phyloP scores from a whole-genome alignment of 345 rosid species.

The Kernera saxatilis region DNA sequence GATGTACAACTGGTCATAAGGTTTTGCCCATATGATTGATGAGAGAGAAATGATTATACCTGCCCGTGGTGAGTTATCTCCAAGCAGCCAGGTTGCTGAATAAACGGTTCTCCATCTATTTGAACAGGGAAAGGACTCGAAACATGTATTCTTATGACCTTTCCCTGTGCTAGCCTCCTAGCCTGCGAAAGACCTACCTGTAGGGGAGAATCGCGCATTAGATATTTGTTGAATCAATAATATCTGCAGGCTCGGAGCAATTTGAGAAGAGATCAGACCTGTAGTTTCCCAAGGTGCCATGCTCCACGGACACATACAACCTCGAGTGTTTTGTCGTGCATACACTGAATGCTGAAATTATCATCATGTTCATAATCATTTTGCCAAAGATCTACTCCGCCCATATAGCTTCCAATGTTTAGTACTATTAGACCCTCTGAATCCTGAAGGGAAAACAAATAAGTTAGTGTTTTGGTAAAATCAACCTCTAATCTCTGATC shows the following conservation, averaged over 20 bases:
- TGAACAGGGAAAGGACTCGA: slow-evolving; percentile 64
- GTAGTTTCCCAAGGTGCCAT: slow-evolving; percentile 90
- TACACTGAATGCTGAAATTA: slow-evolving; percentile 56
- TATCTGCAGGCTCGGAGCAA: not conserved
- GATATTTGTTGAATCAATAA: not conserved
- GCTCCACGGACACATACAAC: slow-evolving; percentile 79
- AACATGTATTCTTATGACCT: slow-evolving; percentile 48
- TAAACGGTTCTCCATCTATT: slow-evolving; percentile 71
- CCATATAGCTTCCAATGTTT: slow-evolving; percentile 89
- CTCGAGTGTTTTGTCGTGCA: slow-evolving; percentile 75
- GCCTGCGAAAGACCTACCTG: slow-evolving; percentile 73
- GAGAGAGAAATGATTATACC: slow-evolving; percentile 26
- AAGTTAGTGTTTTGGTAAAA: not conserved
- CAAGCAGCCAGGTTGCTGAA: slow-evolving; percentile 61
- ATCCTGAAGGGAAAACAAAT: slow-evolving; percentile 39
- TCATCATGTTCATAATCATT: slow-evolving; percentile 71
- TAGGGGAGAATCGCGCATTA: not conserved
- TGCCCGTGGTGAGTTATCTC: slow-evolving; percentile 68
- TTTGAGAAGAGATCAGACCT: slow-evolving; percentile 35
- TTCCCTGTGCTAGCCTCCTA: slow-evolving; percentile 63
- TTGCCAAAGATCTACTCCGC: slow-evolving; percentile 91
- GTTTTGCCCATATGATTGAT: not conserved
- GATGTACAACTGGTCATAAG: not conserved
- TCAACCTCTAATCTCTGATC: not conserved
- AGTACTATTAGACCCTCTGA: slow-evolving; percentile 75